Evolutionary conservation across 169 alveolate species (phyloP).

Genomic region (Eimeria acervulina): DNA sequence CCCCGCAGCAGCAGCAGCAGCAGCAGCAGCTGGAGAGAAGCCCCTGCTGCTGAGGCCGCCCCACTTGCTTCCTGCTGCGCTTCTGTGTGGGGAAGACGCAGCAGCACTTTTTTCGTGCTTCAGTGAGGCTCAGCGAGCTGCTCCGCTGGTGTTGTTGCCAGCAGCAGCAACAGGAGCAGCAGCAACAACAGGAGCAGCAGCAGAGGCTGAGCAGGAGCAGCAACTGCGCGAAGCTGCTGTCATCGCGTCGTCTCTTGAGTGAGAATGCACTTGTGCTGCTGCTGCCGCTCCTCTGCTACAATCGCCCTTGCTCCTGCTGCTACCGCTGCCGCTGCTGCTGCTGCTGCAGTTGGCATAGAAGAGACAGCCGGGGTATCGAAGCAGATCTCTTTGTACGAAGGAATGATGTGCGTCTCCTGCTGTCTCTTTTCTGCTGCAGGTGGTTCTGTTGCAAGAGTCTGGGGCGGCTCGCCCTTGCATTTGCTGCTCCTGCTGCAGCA

Average conservation of each 20-base stretch:
- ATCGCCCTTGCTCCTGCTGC: not conserved
- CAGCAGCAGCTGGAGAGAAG: not conserved
- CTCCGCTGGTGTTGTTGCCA: conserved; percentile 20
- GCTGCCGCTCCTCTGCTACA: not conserved
- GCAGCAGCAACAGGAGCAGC: conserved; percentile 45
- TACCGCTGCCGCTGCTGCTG: conserved; percentile 28
- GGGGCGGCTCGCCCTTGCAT: conserved; percentile 56
- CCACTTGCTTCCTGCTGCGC: conserved; percentile 62
- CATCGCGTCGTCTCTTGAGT: conserved; percentile 28
- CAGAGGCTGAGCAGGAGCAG: not conserved
- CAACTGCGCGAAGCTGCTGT: conserved; percentile 11
- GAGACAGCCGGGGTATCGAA: not conserved
- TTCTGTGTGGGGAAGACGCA: conserved; percentile 60
- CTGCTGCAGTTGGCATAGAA: not conserved
- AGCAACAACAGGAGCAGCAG: conserved; percentile 21
- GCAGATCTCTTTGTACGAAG: too few species aligned
- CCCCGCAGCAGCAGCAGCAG: not conserved
- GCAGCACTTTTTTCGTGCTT: conserved; percentile 56
- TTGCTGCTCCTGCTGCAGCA: conserved; percentile 68
- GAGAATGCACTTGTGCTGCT: not conserved
- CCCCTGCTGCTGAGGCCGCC: conserved; percentile 62
- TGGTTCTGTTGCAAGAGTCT: conserved; percentile 65
- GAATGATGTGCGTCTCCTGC: too few species aligned
- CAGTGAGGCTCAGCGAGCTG: not conserved
- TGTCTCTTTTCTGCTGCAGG: conserved; percentile 23